These are phyloP conservation scores for Trypanosoma cruzi DNA, from an alignment of 208 protist species.

Conservation along the genomic window DNA sequence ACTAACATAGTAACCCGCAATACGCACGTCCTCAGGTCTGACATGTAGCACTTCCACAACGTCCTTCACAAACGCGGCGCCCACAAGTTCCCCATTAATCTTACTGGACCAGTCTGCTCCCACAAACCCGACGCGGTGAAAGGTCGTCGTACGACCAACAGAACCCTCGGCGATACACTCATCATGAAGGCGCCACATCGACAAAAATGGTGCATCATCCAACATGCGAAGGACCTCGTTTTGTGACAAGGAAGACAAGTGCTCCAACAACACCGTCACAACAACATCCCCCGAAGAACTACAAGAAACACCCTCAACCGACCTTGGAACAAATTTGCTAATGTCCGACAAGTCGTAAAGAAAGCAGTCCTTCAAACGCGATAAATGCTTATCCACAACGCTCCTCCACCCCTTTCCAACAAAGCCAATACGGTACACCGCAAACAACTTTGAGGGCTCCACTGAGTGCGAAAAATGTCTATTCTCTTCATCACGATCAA, in stretches of 20 bases:
- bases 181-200: constrained; percentile 70
- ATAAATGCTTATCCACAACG: constrained; percentile 34
- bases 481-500: too few species aligned
- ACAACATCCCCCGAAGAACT: constrained; percentile 60
- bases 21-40: constrained; percentile 30
- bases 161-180: neutral
- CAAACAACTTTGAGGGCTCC: constrained; percentile 6
- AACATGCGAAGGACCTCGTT: constrained; percentile 48
- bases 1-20: constrained; percentile 44
- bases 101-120: constrained; percentile 52
- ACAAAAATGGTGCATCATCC: constrained; percentile 47
- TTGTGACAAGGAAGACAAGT: constrained; percentile 33
- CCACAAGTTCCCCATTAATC: constrained; percentile 38
- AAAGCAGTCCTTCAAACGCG: constrained; percentile 44
- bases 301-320: constrained; percentile 48
- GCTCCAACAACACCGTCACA: constrained; percentile 50
- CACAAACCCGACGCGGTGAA: constrained; percentile 76
- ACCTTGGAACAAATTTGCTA: constrained; percentile 36
- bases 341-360: constrained; percentile 38
- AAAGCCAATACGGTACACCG: constrained; percentile 70
- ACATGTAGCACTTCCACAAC: constrained; percentile 41
- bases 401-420: constrained; percentile 51
- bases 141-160: constrained; percentile 34
- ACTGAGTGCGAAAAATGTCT: too few species aligned
- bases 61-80: constrained; percentile 45